Evolutionary conservation across 192 early-diverging fungal species (phyloP).

Genomic region (Dissophora ornata): DNA sequence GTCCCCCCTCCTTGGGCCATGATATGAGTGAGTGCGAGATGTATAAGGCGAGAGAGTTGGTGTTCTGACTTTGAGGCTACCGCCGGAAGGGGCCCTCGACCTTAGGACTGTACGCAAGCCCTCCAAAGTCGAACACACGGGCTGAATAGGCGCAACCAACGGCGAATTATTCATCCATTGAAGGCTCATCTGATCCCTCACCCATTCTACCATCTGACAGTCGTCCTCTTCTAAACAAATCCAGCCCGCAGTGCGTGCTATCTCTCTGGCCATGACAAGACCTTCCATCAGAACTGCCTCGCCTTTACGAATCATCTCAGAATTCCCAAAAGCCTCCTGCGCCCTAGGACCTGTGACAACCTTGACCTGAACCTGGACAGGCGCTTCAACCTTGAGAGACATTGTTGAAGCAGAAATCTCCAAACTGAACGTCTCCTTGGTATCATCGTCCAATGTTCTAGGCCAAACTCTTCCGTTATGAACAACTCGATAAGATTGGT

Average conservation of each 20-base stretch:
- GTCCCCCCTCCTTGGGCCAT: conserved; percentile 1
- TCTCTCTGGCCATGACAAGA: conserved; percentile 28
- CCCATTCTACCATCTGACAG: conserved; percentile 50
- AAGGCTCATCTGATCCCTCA: conserved; percentile 42
- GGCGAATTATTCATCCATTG: conserved; percentile 20
- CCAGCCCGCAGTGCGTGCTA: conserved; percentile 38
- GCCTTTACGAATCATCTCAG: conserved; percentile 37
- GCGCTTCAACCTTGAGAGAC: conserved; percentile 1
- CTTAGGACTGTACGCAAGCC: conserved; percentile 7
- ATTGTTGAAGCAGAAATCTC: conserved; percentile 30
- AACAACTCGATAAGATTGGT: conserved; percentile 10
- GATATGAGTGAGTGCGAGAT: conserved; percentile 18
- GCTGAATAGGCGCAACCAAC: neutral
- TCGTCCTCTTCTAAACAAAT: conserved; percentile 44
- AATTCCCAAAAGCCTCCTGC: conserved; percentile 34
- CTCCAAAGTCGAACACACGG: conserved; percentile 8
- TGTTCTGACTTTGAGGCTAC: conserved; percentile 12
- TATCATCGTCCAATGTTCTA: neutral
- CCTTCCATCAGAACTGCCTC: conserved; percentile 47
- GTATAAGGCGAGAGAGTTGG: conserved; percentile 39
- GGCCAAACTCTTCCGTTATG: conserved; percentile 21
- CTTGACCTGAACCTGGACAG: conserved; percentile 25
- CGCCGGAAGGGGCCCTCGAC: conserved; percentile 9
- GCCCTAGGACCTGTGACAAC: conserved; percentile 28
- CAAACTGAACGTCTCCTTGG: conserved; percentile 9